phyloP scores from a whole-genome alignment of 1,284 basidiomycete genomes.

The Tremellales sp. region DNA sequence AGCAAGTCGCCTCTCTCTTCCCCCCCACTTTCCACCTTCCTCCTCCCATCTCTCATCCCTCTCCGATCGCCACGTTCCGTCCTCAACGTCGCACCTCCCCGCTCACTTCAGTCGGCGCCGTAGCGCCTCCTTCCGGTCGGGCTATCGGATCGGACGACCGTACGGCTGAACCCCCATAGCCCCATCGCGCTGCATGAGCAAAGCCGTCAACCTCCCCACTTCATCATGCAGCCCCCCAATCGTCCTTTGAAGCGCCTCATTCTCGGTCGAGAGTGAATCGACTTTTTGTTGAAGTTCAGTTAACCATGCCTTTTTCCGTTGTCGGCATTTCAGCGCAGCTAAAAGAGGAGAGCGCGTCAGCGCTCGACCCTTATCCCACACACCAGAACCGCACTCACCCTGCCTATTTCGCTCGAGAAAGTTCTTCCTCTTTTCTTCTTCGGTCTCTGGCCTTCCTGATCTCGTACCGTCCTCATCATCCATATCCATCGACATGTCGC shows the following conservation, averaged over 20 bases:
- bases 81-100: too few relatives aligned
- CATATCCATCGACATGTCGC: slow-evolving; percentile 32
- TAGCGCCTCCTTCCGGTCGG: background rate
- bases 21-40: too few relatives aligned
- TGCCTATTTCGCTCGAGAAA: slow-evolving; percentile 92
- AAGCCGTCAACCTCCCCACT: slow-evolving; percentile 55
- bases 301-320: slow-evolving; percentile 98
- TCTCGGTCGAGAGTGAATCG: slow-evolving; percentile 83
- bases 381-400: slow-evolving; percentile 55
- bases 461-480: slow-evolving; percentile 30
- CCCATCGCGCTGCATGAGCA: slow-evolving; percentile 49
- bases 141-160: slow-evolving; percentile 24
- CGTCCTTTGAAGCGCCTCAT: slow-evolving; percentile 73
- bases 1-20: too few relatives aligned
- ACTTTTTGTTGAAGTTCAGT: slow-evolving; percentile 87
- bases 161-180: slow-evolving; percentile 31
- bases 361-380: background rate
- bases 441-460: slow-evolving; percentile 77
- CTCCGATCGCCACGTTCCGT: too few relatives aligned
- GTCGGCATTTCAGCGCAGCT: slow-evolving; percentile 98
- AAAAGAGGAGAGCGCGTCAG: too few relatives aligned
- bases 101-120: background rate
- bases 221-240: slow-evolving; percentile 54
- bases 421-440: slow-evolving; percentile 91
- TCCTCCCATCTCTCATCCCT: too few relatives aligned